Evolutionary conservation across 2,329 filamentous ascomycete species (phyloP).

Genomic region (Fusarium veterinarium): DNA sequence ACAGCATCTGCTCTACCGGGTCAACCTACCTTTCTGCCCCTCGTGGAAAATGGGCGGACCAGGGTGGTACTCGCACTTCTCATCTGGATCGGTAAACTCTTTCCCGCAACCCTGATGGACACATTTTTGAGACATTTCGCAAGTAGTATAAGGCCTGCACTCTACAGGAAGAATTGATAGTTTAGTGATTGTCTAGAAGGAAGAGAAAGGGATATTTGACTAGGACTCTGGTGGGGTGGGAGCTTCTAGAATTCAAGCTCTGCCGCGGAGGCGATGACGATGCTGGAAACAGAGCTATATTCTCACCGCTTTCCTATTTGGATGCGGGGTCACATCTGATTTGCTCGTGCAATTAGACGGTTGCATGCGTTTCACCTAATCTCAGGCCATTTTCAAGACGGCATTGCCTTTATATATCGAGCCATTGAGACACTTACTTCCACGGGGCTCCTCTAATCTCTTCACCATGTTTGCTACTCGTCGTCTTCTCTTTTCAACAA

Average conservation of each 20-base stretch:
- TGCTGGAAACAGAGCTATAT: constrained; percentile 26
- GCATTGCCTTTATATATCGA: background rate
- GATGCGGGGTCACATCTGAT: constrained; percentile 45
- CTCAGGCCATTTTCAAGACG: constrained; percentile 29
- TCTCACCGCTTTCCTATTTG: constrained; percentile 52
- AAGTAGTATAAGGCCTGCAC: background rate
- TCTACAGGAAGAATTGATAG: constrained; percentile 6
- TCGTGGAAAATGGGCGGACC: constrained; percentile 96
- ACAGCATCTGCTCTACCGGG: background rate
- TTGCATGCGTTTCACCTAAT: constrained; percentile 10
- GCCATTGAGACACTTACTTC: background rate
- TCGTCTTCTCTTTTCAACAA: constrained; percentile 64
- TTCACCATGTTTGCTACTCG: constrained; percentile 62
- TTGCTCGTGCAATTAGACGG: constrained; percentile 16
- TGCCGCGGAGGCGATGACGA: constrained; percentile 42
- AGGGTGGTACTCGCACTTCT: constrained; percentile 91
- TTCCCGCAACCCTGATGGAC: constrained; percentile 97
- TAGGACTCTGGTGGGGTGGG: constrained; percentile 48
- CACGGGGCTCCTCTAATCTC: background rate
- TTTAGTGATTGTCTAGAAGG: constrained; percentile 3
- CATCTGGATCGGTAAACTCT: constrained; percentile 81
- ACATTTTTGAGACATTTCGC: constrained; percentile 81
- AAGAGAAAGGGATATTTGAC: constrained; percentile 14
- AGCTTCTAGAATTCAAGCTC: constrained; percentile 55
- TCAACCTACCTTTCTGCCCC: constrained; percentile 87